Base-by-base conservation (phyloP, 2,329 filamentous ascomycete genomes). In the Chaetomium sp. region DNA sequence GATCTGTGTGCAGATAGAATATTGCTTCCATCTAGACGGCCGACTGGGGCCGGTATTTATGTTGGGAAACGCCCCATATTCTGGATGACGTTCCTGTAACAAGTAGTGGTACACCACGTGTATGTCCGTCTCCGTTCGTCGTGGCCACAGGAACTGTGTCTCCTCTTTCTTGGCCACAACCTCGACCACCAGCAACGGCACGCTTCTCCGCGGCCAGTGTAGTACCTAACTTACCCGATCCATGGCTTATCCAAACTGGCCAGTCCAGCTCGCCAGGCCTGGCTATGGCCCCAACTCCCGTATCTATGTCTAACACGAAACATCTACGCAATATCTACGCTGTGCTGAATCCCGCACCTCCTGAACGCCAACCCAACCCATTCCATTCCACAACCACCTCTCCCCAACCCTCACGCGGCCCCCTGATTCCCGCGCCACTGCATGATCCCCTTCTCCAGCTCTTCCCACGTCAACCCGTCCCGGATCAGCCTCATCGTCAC, bases 401-500 rank as follows among this genome's bases (percentile, higher is more conserved):
- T 10, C 5, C 21, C 23, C 29, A 27, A 31, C 21, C 35, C 2
- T 69, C 59, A 69, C 13, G 33, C 63, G 8, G 64, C 27, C 25
- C 85, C 87, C 74, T 87, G 87, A 72, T 89, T 85, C 77, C 84
- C 87, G 73, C 94, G 85, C 94, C 95, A 98, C 72, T 90, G 87
- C 74, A 81, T 82, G 5, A 98, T 86, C 0, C 93, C 94, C 65
- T 82, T 83, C 77, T 96, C 93, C 23, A 97, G 79, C 79, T 95
- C 93, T 0, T 81, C 82, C 78, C 87, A 89, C 2, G 85, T 88
- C 61, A 97, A 87, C 0, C 93, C 93, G 74, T 96, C 89, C 63
- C 85, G 80, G 0, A 98, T 89, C 57, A 97, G 78, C 74, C 87
- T 87, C 86, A 98, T 96, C 0, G 90, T 91, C 3, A 96, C 90